These are phyloP conservation scores for Quercus phellos DNA, from an alignment of 331 rosid species.

Conservation along the genomic window DNA sequence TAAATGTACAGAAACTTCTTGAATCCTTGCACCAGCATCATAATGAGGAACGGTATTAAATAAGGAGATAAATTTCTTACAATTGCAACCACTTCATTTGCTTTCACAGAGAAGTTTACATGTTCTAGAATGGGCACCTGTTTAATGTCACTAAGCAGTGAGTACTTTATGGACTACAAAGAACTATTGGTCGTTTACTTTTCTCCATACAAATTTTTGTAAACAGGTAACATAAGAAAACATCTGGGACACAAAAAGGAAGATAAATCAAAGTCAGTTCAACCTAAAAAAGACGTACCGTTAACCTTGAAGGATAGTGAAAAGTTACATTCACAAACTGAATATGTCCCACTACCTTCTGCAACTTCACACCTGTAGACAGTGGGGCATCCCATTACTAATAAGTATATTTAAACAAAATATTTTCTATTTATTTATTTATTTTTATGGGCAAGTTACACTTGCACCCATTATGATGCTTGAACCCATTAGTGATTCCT, in stretches of 20 bases:
- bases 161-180: neutral
- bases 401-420: neutral
- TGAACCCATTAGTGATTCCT: no score
- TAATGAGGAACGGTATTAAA: constrained; percentile 1
- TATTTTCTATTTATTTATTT: no score
- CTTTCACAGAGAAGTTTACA: constrained; percentile 47
- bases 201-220: neutral
- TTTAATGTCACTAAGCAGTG: constrained; percentile 10
- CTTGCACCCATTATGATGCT: no score
- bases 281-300: constrained; percentile 22
- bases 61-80: constrained; percentile 39
- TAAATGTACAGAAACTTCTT: constrained; percentile 12
- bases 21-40: constrained; percentile 7
- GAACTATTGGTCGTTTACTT: neutral
- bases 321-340: constrained; percentile 64
- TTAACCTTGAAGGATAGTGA: constrained; percentile 53
- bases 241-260: neutral
- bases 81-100: constrained; percentile 72
- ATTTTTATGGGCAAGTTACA: no score
- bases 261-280: neutral
- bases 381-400: constrained; percentile 10
- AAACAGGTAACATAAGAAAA: constrained; percentile 8
- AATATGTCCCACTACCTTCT: constrained; percentile 51
- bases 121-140: constrained; percentile 58
- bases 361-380: constrained; percentile 54